A percentile compares a stretch with the other conserved stretches of the same genome.
phyloP scores from a whole-genome alignment of 768 basidiomycete species.

The Chiua virens region DNA sequence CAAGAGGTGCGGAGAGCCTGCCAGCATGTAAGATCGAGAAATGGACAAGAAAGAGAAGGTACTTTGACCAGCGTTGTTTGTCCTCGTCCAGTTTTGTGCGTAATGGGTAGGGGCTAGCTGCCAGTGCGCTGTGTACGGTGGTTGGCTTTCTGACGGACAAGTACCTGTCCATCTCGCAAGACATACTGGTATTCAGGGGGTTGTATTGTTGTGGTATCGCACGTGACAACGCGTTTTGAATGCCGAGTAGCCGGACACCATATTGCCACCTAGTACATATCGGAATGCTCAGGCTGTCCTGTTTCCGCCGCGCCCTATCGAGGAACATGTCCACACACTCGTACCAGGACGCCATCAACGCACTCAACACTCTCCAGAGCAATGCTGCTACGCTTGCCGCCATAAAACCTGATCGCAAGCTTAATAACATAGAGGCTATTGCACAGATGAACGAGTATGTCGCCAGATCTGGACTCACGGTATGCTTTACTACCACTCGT shows the following conservation, averaged over 20 bases:
- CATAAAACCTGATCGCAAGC: slow-evolving; percentile 66
- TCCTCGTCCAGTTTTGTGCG: slow-evolving; percentile 18
- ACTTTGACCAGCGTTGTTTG: slow-evolving; percentile 19
- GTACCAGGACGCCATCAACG: slow-evolving; percentile 72
- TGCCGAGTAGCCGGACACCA: too few relatives aligned
- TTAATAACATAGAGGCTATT: slow-evolving; percentile 58
- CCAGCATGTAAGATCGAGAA: not conserved
- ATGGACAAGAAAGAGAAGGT: not conserved
- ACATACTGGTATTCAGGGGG: too few relatives aligned
- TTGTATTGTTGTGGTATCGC: too few relatives aligned
- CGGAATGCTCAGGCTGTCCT: slow-evolving; percentile 3
- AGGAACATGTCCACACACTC: slow-evolving; percentile 53
- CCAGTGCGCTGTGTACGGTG: slow-evolving; percentile 1
- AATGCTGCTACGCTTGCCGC: slow-evolving; percentile 94
- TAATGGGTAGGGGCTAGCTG: slow-evolving; percentile 5
- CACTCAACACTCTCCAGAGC: slow-evolving; percentile 80
- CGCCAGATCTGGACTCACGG: slow-evolving; percentile 80
- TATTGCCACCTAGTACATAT: too few relatives aligned
- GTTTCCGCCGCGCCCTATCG: slow-evolving; percentile 6
- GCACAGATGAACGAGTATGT: slow-evolving; percentile 92
- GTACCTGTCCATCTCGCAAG: slow-evolving; percentile 30
- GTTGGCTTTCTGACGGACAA: slow-evolving; percentile 24
- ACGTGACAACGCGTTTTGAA: too few relatives aligned
- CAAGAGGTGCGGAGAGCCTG: slow-evolving; percentile 29
- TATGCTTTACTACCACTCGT: slow-evolving; percentile 36